Evolutionary conservation across 2,329 filamentous ascomycete species (phyloP).

Genomic region (Madurella mycetomatis): DNA sequence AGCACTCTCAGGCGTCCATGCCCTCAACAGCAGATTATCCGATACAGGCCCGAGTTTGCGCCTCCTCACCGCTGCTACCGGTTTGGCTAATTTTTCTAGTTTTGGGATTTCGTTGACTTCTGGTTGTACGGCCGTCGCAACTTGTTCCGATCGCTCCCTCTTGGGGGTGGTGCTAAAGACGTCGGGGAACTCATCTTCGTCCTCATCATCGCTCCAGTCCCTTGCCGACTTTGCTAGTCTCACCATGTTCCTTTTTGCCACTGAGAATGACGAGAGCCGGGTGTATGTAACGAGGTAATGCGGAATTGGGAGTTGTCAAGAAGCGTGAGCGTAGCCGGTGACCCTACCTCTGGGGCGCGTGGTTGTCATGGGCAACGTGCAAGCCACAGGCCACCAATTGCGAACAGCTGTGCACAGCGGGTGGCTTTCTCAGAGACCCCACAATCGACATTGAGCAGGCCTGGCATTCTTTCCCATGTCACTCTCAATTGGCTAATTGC

Average conservation of each 20-base stretch:
- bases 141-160: background rate
- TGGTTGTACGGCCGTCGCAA: background rate
- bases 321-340: too few species aligned
- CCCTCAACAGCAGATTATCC: conserved; percentile 21
- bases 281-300: background rate
- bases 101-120: background rate
- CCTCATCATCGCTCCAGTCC: conserved; percentile 16
- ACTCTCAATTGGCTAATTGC: too few species aligned
- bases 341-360: background rate
- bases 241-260: conserved; percentile 11
- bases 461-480: too few species aligned
- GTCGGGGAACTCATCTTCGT: conserved; percentile 22
- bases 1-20: conserved; percentile 21
- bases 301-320: background rate
- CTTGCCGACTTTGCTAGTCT: conserved; percentile 5
- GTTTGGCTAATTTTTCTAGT: conserved; percentile 5
- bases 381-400: background rate
- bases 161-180: conserved; percentile 6
- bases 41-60: conserved; percentile 23
- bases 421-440: too few species aligned
- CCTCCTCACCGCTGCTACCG: conserved; percentile 17
- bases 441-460: too few species aligned
- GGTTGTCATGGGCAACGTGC: conserved; percentile 6
- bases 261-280: background rate
- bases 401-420: too few species aligned